Conservation (phyloP, 2,329 filamentous ascomycete genomes). For the Penicillium sp. region DNA sequence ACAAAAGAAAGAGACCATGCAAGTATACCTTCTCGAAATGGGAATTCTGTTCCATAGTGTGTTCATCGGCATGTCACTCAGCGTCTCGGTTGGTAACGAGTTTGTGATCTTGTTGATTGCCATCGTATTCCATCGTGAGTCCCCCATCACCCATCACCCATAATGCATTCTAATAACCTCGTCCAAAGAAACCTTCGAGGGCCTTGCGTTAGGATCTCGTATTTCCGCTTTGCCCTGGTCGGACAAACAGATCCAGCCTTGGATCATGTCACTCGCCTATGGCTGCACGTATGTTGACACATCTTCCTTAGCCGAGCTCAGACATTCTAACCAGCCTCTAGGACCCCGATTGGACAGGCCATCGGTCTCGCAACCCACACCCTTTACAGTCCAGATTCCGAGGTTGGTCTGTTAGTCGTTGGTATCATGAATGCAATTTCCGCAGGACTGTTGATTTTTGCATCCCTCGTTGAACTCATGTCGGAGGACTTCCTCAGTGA, state of each 20-base stretch:
- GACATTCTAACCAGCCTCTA: constrained; percentile 33
- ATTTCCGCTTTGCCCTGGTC: constrained; percentile 35
- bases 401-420: constrained; percentile 72
- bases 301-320: not conserved
- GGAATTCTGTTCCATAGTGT: constrained; percentile 79
- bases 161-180: not conserved
- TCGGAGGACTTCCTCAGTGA: constrained; percentile 77
- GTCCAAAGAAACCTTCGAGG: constrained; percentile 37
- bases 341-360: constrained; percentile 75
- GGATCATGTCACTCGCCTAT: constrained; percentile 78
- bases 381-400: constrained; percentile 72
- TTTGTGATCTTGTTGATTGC: constrained; percentile 39
- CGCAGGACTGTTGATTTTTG: constrained; percentile 73
- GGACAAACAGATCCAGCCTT: constrained; percentile 39
- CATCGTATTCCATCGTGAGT: constrained; percentile 40
- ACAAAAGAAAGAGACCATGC: constrained; percentile 66
- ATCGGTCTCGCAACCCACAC: constrained; percentile 75
- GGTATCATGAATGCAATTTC: constrained; percentile 83
- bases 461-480: constrained; percentile 74
- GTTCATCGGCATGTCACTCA: constrained; percentile 41
- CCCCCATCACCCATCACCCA: not conserved
- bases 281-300: constrained; percentile 51
- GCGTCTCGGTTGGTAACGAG: constrained; percentile 35
- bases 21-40: constrained; percentile 74
- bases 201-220: constrained; percentile 36